phyloP scores from a whole-genome alignment of 2,329 filamentous ascomycete species.

The Microcyclosporella mali region DNA sequence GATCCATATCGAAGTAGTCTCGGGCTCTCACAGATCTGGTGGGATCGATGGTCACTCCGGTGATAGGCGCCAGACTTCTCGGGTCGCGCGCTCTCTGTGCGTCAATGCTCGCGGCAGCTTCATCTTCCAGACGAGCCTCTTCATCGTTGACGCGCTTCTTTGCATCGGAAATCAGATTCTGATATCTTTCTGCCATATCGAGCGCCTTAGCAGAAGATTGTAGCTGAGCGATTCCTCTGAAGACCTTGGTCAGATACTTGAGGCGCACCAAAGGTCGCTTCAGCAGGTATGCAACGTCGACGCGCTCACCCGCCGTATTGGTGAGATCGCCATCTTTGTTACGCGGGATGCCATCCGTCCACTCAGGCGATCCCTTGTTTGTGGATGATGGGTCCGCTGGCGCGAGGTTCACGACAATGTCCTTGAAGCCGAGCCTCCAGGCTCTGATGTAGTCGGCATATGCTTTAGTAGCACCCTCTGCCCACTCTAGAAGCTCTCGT shows the following conservation, averaged over 20 bases:
- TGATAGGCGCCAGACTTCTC: conserved; percentile 65
- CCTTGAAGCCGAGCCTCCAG: conserved; percentile 91
- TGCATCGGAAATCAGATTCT: conserved; percentile 68
- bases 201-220: conserved; percentile 52
- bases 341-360: conserved; percentile 50
- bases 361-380: conserved; percentile 37
- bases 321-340: conserved; percentile 57
- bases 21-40: conserved; percentile 78
- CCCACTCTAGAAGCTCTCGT: conserved; percentile 71
- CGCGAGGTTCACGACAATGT: conserved; percentile 87
- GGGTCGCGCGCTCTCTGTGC: conserved; percentile 73
- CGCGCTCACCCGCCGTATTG: conserved; percentile 68
- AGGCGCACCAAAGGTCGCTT: conserved; percentile 82
- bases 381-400: conserved; percentile 56
- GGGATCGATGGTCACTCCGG: conserved; percentile 66
- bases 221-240: conserved; percentile 61
- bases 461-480: conserved; percentile 66
- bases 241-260: conserved; percentile 78
- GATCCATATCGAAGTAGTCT: conserved; percentile 79
- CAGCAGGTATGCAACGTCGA: conserved; percentile 88
- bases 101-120: conserved; percentile 79
- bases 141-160: conserved; percentile 69
- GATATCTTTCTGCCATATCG: conserved; percentile 57
- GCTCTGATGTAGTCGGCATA: conserved; percentile 81
- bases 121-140: conserved; percentile 68